phyloP scores from a whole-genome alignment of 2,329 filamentous ascomycete species.

The Aspergillus alliaceus region DNA sequence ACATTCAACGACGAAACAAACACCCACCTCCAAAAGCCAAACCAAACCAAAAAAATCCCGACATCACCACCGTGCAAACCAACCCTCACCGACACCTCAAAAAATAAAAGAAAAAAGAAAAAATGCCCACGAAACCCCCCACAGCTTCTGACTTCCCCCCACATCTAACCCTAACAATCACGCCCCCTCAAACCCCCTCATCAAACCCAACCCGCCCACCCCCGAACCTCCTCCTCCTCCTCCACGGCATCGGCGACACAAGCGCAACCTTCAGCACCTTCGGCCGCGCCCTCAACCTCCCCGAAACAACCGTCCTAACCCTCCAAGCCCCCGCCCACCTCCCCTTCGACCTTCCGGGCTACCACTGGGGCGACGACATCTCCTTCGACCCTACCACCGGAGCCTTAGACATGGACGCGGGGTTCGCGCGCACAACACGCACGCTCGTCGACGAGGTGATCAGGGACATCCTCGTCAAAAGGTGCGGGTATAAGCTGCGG shows the following conservation, averaged over 20 bases:
- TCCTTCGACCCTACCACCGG: slow-evolving; percentile 52
- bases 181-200: slow-evolving; percentile 37
- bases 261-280: slow-evolving; percentile 68
- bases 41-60: no score
- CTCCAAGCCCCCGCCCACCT: slow-evolving; percentile 70
- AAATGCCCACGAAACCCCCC: slow-evolving; percentile 40
- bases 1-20: no score
- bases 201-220: slow-evolving; percentile 57
- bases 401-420: slow-evolving; percentile 61
- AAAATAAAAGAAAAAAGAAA: no score
- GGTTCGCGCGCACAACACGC: slow-evolving; percentile 53
- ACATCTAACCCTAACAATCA: slow-evolving; percentile 40
- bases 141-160: slow-evolving; percentile 49
- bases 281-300: slow-evolving; percentile 67
- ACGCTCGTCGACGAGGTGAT: slow-evolving; percentile 56
- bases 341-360: slow-evolving; percentile 67
- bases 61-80: no score
- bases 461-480: slow-evolving; percentile 50
- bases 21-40: no score
- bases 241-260: slow-evolving; percentile 82
- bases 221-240: slow-evolving; percentile 74
- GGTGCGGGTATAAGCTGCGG: slow-evolving; percentile 59
- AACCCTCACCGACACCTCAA: no score
- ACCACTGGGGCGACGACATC: slow-evolving; percentile 70
- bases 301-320: slow-evolving; percentile 73